Percentiles rank a stretch among this genome's conserved stretches.
Conservation (phyloP, 2,329 filamentous ascomycete species). For the Aspergillus sp. region DNA sequence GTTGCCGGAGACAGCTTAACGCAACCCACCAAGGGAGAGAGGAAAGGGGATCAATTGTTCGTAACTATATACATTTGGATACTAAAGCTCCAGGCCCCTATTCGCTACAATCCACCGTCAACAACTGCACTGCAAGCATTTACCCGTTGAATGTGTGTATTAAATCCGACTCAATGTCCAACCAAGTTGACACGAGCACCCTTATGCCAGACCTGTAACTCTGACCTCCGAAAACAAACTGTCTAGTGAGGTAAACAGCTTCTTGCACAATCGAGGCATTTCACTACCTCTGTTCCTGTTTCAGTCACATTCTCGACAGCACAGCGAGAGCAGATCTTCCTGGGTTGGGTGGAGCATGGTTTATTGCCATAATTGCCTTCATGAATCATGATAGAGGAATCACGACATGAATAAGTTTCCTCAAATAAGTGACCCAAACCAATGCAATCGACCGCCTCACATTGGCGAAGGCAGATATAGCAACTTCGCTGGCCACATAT, state of each 20-base stretch:
- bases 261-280: constrained; percentile 39
- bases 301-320: constrained; percentile 41
- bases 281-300: constrained; percentile 35
- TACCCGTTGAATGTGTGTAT: background rate
- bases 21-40: background rate
- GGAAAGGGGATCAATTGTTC: background rate
- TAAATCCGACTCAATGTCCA: background rate
- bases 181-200: background rate
- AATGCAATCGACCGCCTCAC: constrained; percentile 33
- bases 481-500: constrained; percentile 40
- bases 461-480: constrained; percentile 44
- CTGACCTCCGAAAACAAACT: background rate
- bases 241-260: constrained; percentile 18
- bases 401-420: constrained; percentile 6
- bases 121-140: background rate
- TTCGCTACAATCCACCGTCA: background rate
- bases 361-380: background rate
- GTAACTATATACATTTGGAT: background rate
- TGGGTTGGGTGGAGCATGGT: constrained; percentile 12
- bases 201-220: background rate
- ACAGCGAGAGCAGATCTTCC: constrained; percentile 42
- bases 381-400: constrained; percentile 1
- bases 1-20: background rate
- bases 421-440: constrained; percentile 5
- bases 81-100: background rate